Evolutionary conservation across 2,329 filamentous ascomycete genomes (phyloP).

Genomic region (Fusarium tanahbumbuense): DNA sequence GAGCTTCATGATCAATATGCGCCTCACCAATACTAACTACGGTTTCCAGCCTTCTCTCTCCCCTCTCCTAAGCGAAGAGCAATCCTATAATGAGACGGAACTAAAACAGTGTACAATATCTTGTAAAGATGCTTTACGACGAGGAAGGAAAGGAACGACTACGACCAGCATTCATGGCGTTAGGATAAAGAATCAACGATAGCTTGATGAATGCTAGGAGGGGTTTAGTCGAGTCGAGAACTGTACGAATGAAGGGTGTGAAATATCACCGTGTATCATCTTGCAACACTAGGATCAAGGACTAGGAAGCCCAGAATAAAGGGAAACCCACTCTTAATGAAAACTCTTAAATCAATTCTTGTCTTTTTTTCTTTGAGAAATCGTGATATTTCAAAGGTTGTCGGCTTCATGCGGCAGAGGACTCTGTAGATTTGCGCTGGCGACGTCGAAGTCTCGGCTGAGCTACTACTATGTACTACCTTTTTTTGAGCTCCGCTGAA

Average conservation of each 20-base stretch:
- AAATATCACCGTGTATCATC: constrained; percentile 43
- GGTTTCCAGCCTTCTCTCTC: constrained; percentile 68
- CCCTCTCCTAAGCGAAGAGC: constrained; percentile 64
- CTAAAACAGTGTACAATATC: constrained; percentile 45
- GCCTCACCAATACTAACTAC: constrained; percentile 33
- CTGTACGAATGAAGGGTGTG: constrained; percentile 36
- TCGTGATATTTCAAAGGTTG: background rate
- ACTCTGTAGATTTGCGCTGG: constrained; percentile 8
- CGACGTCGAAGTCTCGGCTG: constrained; percentile 37
- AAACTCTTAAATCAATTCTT: constrained; percentile 1
- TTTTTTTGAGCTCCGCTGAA: constrained; percentile 32
- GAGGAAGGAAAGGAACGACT: constrained; percentile 4
- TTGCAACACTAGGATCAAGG: constrained; percentile 19
- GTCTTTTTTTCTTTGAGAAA: background rate
- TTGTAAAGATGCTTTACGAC: constrained; percentile 18
- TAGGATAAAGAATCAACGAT: constrained; percentile 37
- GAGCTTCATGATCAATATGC: background rate
- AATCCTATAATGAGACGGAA: constrained; percentile 17
- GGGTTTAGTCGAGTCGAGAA: constrained; percentile 24
- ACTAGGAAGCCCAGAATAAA: constrained; percentile 31
- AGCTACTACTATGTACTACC: constrained; percentile 10
- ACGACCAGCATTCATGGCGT: constrained; percentile 45
- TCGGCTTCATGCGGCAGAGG: constrained; percentile 28
- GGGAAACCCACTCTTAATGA: constrained; percentile 42
- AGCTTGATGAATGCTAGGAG: constrained; percentile 32